phyloP scores from a whole-genome alignment of 1,139 yeast genomes.

The Lodderomyces parapsilosis region DNA sequence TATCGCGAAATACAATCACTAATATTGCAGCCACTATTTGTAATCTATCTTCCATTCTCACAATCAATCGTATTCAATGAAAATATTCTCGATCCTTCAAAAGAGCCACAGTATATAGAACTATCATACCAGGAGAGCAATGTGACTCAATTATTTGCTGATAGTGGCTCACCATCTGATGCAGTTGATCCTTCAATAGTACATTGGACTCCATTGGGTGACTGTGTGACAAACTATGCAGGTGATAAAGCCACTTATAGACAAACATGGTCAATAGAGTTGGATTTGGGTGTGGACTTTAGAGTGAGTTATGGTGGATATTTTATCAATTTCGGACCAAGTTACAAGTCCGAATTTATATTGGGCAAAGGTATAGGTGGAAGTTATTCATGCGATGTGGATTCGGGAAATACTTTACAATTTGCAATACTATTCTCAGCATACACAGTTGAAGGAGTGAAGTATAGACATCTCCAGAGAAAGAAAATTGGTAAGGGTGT shows the following conservation, averaged over 20 bases:
- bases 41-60: constrained; percentile 1
- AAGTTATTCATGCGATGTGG: constrained; percentile 20
- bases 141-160: not conserved
- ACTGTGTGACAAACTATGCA: constrained; percentile 14
- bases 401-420: constrained; percentile 21
- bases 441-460: constrained; percentile 16
- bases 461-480: constrained; percentile 15
- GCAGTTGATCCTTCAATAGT: not conserved
- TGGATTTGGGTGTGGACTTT: constrained; percentile 16
- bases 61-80: constrained; percentile 5
- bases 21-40: not conserved
- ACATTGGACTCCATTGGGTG: constrained; percentile 8
- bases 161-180: not conserved
- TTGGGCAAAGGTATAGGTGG: constrained; percentile 20
- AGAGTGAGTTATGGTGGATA: constrained; percentile 16
- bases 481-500: constrained; percentile 8
- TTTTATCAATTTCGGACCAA: constrained; percentile 18
- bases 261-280: constrained; percentile 24
- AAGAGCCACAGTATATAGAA: constrained; percentile 2
- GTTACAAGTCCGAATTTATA: constrained; percentile 13
- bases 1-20: not conserved
- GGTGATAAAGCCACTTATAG: constrained; percentile 18
- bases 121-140: constrained; percentile 3
- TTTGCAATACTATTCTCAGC: constrained; percentile 20
- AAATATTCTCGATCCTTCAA: not conserved